Conservation (phyloP, 2,329 filamentous ascomycete species). For the Akanthomyces muscarius region DNA sequence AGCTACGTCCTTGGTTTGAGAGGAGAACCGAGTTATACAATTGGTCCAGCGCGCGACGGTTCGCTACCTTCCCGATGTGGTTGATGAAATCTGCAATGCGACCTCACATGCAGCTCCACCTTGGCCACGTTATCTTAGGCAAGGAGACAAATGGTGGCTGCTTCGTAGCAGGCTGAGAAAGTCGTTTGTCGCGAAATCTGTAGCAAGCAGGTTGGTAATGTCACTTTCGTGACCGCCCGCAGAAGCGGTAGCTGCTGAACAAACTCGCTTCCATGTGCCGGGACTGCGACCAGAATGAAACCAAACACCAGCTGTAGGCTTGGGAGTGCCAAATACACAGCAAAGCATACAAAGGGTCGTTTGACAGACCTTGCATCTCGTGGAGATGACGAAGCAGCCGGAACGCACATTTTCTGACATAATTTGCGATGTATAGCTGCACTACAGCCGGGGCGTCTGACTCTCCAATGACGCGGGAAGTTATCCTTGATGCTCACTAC, state of each 20-base stretch:
- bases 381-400: not conserved
- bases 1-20: not conserved
- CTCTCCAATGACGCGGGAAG: too few relatives aligned
- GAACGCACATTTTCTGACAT: not conserved
- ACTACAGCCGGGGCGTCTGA: too few relatives aligned
- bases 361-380: not conserved
- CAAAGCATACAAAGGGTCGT: not conserved
- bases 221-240: not conserved
- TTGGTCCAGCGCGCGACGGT: not conserved
- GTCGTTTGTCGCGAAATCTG: not conserved
- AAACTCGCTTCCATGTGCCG: not conserved
- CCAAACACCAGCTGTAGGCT: not conserved
- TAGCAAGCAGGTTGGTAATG: not conserved
- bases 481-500: not conserved
- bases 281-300: not conserved
- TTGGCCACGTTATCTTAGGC: not conserved
- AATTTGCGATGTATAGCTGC: too few relatives aligned
- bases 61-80: constrained; percentile 15
- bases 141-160: not conserved
- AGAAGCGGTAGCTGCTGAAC: not conserved
- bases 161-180: not conserved
- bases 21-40: not conserved
- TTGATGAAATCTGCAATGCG: constrained; percentile 15
- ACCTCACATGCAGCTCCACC: constrained; percentile 1
- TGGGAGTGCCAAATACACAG: not conserved